phyloP scores from a whole-genome alignment of 1,284 basidiomycete species.

The Sporisorium graminicola region DNA sequence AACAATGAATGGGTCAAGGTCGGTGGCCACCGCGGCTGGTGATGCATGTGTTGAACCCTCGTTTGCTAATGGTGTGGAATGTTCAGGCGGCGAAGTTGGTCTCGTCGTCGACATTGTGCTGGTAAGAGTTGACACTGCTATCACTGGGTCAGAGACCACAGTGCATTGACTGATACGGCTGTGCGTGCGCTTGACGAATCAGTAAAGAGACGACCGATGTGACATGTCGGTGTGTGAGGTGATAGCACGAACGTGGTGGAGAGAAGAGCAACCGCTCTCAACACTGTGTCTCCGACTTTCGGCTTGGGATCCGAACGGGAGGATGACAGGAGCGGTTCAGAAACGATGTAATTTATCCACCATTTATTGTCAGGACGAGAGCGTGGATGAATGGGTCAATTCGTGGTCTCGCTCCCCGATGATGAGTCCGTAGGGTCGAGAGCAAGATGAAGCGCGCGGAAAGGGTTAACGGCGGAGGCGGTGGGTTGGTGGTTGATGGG shows the following conservation, averaged over 20 bases:
- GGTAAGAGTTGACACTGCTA: background rate
- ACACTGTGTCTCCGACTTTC: background rate
- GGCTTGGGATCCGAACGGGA: too few relatives aligned
- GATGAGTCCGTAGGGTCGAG: background rate
- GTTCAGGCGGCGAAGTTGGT: background rate
- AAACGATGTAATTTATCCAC: background rate
- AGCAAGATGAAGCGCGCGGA: background rate
- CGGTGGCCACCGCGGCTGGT: background rate
- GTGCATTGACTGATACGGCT: background rate
- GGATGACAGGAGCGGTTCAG: background rate
- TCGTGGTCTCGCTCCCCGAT: background rate
- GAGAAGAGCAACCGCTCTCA: background rate
- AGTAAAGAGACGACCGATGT: background rate
- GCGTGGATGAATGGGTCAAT: background rate
- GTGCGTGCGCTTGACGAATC: conserved; percentile 2
- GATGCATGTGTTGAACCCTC: background rate
- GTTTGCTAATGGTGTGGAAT: background rate
- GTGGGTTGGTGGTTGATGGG: background rate
- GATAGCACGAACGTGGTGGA: background rate
- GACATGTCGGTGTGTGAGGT: background rate
- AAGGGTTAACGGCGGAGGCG: background rate
- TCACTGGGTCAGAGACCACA: too few relatives aligned
- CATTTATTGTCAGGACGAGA: background rate
- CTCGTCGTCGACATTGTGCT: conserved; percentile 11
- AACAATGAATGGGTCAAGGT: conserved; percentile 5